A percentile compares a stretch with the other conserved stretches of the same genome.
Evolutionary conservation across 2,329 filamentous ascomycete species (phyloP).

Genomic region (Ascosphaera acerosa): DNA sequence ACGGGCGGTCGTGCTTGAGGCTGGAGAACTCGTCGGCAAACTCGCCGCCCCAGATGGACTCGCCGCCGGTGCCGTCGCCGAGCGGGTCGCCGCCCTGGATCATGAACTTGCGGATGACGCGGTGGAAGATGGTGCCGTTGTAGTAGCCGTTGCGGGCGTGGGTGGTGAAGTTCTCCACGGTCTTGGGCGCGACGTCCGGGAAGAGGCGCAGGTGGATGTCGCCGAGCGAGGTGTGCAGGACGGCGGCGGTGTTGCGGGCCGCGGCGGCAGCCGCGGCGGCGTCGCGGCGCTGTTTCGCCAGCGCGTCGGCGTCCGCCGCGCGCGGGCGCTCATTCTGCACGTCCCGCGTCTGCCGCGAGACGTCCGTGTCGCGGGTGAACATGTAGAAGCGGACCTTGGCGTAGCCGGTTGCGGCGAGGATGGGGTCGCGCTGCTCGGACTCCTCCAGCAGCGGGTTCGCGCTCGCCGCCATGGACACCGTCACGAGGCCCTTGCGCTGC

Average conservation of each 20-base stretch:
- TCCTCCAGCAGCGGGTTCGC: conserved; percentile 82
- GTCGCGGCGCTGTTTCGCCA: conserved; percentile 10
- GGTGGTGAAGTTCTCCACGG: conserved; percentile 92
- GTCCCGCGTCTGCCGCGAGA: conserved; percentile 65
- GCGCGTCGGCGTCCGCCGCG: conserved; percentile 28
- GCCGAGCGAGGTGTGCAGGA: conserved; percentile 78
- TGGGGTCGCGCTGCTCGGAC: conserved; percentile 72
- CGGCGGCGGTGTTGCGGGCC: conserved; percentile 44
- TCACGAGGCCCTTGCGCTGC: conserved; percentile 78
- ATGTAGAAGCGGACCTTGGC: conserved; percentile 91
- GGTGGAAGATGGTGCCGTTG: conserved; percentile 93
- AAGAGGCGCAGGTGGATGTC: conserved; percentile 88
- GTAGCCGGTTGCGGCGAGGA: conserved; percentile 59
- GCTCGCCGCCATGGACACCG: conserved; percentile 90
- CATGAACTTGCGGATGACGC: conserved; percentile 97
- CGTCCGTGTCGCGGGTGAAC: conserved; percentile 75
- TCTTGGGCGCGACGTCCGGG: conserved; percentile 61
- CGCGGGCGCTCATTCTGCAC: conserved; percentile 86
- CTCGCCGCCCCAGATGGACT: conserved; percentile 77
- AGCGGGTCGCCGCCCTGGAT: conserved; percentile 67
- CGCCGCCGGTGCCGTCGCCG: conserved; percentile 71
- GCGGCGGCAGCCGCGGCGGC: conserved; percentile 30
- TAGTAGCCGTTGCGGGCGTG: conserved; percentile 82
- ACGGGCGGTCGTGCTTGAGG: conserved; percentile 82
- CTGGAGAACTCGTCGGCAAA: conserved; percentile 87